A percentile compares a stretch with the other conserved stretches of the same genome.
Conservation (phyloP, 208 protist genomes). For the Plasmodiophora brassicae region DNA sequence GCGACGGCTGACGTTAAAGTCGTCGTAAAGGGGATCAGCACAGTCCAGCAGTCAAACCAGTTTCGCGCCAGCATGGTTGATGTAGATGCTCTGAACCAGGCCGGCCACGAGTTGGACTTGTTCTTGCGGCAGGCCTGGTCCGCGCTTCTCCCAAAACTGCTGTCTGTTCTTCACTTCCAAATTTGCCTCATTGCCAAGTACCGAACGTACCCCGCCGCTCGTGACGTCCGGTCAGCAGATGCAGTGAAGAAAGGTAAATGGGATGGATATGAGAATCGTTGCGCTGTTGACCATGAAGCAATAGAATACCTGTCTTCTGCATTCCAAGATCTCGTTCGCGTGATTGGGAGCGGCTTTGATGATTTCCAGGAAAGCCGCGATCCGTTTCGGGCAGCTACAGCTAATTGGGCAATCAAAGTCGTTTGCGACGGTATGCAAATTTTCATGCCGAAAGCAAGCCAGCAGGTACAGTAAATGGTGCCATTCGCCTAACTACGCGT, state of each 20-base stretch:
- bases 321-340: background rate
- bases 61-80: background rate
- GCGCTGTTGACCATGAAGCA: background rate
- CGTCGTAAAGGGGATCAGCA: background rate
- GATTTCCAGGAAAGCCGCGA: background rate
- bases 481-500: background rate
- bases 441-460: background rate
- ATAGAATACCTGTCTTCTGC: background rate
- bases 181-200: background rate
- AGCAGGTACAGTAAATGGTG: background rate
- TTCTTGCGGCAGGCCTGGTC: background rate
- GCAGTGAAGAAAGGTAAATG: background rate
- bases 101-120: background rate
- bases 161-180: background rate
- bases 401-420: background rate
- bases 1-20: background rate
- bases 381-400: background rate
- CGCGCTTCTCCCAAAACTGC: background rate
- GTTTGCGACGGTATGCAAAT: background rate
- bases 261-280: background rate
- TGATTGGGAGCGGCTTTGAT: background rate
- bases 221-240: background rate
- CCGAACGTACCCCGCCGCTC: background rate
- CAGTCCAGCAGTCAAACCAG: background rate
- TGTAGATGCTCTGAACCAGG: background rate